These are phyloP conservation scores for Aspergillus sp. DNA, from an alignment of 2,329 filamentous ascomycete genomes.

Conservation along the genomic window DNA sequence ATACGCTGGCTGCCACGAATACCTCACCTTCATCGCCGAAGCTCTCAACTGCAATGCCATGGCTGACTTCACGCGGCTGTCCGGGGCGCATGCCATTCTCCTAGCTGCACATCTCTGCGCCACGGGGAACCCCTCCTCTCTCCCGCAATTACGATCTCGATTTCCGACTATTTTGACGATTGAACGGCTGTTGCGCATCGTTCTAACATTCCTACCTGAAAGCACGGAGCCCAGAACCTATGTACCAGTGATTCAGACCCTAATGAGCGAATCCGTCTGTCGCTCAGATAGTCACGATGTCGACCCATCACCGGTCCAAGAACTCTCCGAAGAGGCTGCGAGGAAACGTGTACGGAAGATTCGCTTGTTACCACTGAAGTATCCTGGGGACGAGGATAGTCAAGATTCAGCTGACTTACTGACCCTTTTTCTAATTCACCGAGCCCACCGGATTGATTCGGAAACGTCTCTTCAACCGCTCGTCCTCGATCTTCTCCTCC, in stretches of 20 bases:
- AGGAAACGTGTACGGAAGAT: slow-evolving; percentile 54
- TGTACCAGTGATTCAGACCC: slow-evolving; percentile 47
- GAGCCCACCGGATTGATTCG: slow-evolving; percentile 58
- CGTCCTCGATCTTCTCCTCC: slow-evolving; percentile 55
- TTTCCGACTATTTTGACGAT: slow-evolving; percentile 50
- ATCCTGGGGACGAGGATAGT: slow-evolving; percentile 44
- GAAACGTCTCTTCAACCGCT: slow-evolving; percentile 59
- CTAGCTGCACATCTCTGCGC: slow-evolving; percentile 58
- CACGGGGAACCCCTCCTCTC: slow-evolving; percentile 52
- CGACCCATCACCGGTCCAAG: slow-evolving; percentile 48
- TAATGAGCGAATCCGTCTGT: slow-evolving; percentile 38
- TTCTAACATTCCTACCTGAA: slow-evolving; percentile 63
- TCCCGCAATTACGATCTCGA: slow-evolving; percentile 53
- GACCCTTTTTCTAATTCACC: slow-evolving; percentile 59
- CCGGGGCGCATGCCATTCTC: slow-evolving; percentile 57
- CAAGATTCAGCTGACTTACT: slow-evolving; percentile 50
- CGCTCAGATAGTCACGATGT: slow-evolving; percentile 34
- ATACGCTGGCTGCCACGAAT: slow-evolving; percentile 21
- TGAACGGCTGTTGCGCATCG: slow-evolving; percentile 57
- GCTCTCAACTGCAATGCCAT: slow-evolving; percentile 28
- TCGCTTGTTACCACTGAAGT: slow-evolving; percentile 50
- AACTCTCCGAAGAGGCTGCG: slow-evolving; percentile 51
- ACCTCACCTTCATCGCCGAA: slow-evolving; percentile 25
- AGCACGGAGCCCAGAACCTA: slow-evolving; percentile 54
- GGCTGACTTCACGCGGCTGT: slow-evolving; percentile 43